Evolutionary conservation across 108 stramenopile genomes (phyloP), one percentile per base, ranked within the genome.

Genomic region (Skeletonema grethae): DNA sequence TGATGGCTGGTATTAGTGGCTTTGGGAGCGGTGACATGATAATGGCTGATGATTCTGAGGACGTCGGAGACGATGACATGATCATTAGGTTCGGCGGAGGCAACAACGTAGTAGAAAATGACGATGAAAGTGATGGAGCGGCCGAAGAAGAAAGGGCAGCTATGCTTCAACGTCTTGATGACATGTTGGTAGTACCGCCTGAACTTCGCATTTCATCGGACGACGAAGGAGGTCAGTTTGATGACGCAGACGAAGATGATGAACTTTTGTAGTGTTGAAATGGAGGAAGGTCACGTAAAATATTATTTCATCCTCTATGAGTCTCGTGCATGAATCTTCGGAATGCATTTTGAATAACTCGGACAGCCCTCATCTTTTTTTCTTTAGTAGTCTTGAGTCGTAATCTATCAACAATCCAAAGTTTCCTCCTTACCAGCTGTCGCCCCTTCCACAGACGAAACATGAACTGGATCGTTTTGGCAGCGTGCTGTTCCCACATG

Each of bases 181-280:
- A 68, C 48, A 62, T 92, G 58, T 64, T 92, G 56, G 74, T 89
- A 18, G 91, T 92, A 15, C 86, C 84, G 29, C 87, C 91, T 7
- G 83, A 88, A 43, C 74, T 84, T 46, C 84, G 89, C 67, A 76
- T 80, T 13, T 36, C 71, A 61, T 61, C 76, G 36, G 32, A 43
- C 16, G 68, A 69, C 1, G 63, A 61, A 35, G 84, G 81, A 45
- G 88, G 87, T 18, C 88, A 87, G 50, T 88, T 88, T 82, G 85
- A 84, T 63, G 84, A 86, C 68, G 87, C 84, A 34, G 59, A 29
- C 24, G 70, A 72, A 13, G 70, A 69, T 61, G 80, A 84, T 62
- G 75, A 76, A 25, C 43, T 82, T 32, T 72, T 82, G 20, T 82
- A 60, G 70, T 67, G 20, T 11, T 22, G 39, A 38, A 38, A 15